phyloP scores from a whole-genome alignment of 768 basidiomycete species.

The Gyrodon lividus region DNA sequence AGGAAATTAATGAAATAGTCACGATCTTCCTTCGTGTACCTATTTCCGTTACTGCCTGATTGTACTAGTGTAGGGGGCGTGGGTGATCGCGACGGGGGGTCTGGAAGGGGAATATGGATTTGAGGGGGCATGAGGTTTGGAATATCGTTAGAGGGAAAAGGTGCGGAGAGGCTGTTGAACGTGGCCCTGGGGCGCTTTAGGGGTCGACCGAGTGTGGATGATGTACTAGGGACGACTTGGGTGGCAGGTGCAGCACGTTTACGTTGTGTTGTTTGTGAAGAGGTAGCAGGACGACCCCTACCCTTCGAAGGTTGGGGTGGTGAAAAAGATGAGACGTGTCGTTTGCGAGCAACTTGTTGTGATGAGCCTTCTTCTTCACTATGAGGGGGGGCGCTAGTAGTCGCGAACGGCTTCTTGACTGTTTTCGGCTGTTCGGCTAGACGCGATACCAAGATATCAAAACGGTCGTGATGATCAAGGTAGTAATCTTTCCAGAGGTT shows the following conservation, averaged over 20 bases:
- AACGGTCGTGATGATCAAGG: conserved; percentile 61
- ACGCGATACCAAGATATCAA: conserved; percentile 43
- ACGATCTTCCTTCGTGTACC: conserved; percentile 65
- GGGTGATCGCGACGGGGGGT: conserved; percentile 68
- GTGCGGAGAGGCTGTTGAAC: conserved; percentile 60
- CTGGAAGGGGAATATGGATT: conserved; percentile 56
- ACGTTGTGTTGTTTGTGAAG: conserved; percentile 24
- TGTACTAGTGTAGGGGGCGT: conserved; percentile 58
- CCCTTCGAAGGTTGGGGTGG: conserved; percentile 27
- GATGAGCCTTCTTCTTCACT: conserved; percentile 14
- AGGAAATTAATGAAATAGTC: conserved; percentile 67
- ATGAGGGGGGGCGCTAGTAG: conserved; percentile 8
- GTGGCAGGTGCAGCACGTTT: conserved; percentile 19
- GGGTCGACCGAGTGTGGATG: conserved; percentile 24
- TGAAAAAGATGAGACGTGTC: conserved; percentile 24
- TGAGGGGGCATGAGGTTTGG: conserved; percentile 61
- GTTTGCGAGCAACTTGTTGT: conserved; percentile 38
- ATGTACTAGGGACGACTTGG: conserved; percentile 18
- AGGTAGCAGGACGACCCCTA: conserved; percentile 20
- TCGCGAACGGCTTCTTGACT: conserved; percentile 29
- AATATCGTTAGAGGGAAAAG: conserved; percentile 27
- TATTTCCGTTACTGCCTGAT: conserved; percentile 49
- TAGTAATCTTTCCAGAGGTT: conserved; percentile 82
- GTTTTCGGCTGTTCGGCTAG: conserved; percentile 26
- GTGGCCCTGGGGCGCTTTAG: conserved; percentile 40